phyloP scores from a whole-genome alignment of 2,329 filamentous ascomycete species.

The Keithomyces neogunnii region DNA sequence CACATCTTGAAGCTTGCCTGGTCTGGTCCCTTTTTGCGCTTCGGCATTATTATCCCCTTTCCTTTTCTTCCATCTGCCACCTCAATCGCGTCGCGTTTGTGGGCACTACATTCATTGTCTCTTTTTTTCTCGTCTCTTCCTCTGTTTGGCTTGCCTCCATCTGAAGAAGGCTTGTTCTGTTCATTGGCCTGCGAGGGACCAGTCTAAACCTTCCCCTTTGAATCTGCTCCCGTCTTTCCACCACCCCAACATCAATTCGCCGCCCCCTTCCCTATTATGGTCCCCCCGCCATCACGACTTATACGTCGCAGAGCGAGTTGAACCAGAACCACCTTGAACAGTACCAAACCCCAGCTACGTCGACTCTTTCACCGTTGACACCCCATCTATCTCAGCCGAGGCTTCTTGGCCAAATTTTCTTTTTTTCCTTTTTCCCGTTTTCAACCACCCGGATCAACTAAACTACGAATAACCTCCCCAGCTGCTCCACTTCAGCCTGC shows the following conservation, averaged over 20 bases:
- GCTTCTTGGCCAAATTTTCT: background rate
- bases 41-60: background rate
- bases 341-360: background rate
- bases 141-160: background rate
- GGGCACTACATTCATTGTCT: constrained; percentile 2
- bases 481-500: background rate
- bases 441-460: background rate
- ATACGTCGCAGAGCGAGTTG: constrained; percentile 8
- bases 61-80: background rate
- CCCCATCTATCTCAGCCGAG: background rate
- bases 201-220: background rate
- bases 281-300: constrained; percentile 8
- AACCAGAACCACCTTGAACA: constrained; percentile 1
- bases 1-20: background rate
- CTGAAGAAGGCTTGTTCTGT: background rate
- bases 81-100: background rate
- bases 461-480: background rate
- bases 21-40: background rate
- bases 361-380: constrained; percentile 1
- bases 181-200: background rate
- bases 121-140: constrained; percentile 1
- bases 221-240: background rate
- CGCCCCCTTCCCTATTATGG: constrained; percentile 1
- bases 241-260: background rate
- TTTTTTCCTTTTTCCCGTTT: background rate